Conservation (phyloP, 2,329 filamentous ascomycete genomes). For the Aspergillus glaucus region DNA sequence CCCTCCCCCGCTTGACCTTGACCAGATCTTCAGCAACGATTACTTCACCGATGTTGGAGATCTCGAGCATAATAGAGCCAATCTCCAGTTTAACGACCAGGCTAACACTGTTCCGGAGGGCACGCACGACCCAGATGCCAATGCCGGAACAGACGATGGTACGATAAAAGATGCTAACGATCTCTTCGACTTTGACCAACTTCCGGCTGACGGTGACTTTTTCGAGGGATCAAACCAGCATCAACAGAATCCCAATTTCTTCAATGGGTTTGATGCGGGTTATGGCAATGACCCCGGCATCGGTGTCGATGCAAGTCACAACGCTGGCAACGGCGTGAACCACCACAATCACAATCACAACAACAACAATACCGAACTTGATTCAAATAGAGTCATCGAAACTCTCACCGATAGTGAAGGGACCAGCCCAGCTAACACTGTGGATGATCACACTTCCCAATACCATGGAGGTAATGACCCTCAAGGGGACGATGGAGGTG, state of each 20-base stretch:
- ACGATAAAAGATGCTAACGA: conserved; percentile 30
- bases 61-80: conserved; percentile 23
- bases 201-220: conserved; percentile 28
- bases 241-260: conserved; percentile 22
- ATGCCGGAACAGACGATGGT: conserved; percentile 16
- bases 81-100: conserved; percentile 18
- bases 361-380: conserved; percentile 13
- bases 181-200: conserved; percentile 37
- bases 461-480: conserved; percentile 11
- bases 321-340: conserved; percentile 4
- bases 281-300: conserved; percentile 14
- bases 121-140: conserved; percentile 10
- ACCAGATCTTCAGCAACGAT: conserved; percentile 53
- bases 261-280: conserved; percentile 27
- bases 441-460: conserved; percentile 22
- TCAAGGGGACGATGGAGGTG: conserved; percentile 15
- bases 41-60: conserved; percentile 45
- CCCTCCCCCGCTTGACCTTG: conserved; percentile 47
- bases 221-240: conserved; percentile 23
- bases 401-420: conserved; percentile 41
- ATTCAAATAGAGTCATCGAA: conserved; percentile 34
- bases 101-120: conserved; percentile 11
- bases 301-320: conserved; percentile 2
- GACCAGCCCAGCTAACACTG: conserved; percentile 34
- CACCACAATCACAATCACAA: conserved; percentile 6